Conservation (phyloP, 2,329 filamentous ascomycete species). For the Ascochyta rabiei region DNA sequence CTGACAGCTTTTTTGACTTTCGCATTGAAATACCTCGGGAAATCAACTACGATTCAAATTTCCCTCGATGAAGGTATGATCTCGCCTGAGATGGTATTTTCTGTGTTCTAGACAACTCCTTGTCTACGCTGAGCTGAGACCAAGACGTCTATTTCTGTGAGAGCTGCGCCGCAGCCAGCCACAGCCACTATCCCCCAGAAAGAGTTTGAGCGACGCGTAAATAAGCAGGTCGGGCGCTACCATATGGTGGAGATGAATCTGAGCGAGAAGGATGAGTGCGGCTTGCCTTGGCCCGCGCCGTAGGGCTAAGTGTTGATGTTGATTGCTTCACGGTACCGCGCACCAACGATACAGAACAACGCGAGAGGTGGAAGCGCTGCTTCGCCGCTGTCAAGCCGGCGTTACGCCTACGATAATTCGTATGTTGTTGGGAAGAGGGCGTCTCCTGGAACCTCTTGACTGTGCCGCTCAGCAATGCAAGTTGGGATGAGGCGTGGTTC, state of each 20-base stretch:
- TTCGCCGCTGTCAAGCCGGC: background rate
- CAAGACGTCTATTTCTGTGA: constrained; percentile 5
- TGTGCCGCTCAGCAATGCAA: constrained; percentile 5
- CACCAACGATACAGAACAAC: background rate
- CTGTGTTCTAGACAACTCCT: background rate
- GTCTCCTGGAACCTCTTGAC: background rate
- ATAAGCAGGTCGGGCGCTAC: background rate
- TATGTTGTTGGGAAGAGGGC: background rate
- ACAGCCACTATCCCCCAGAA: background rate
- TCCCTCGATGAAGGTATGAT: background rate
- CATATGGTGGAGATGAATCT: background rate
- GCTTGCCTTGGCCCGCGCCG: background rate
- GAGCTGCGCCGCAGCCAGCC: constrained; percentile 9
- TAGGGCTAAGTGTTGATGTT: background rate
- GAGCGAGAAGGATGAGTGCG: background rate
- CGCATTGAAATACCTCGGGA: too few species aligned
- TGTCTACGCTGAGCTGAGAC: constrained; percentile 3
- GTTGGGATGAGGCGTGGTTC: constrained; percentile 13
- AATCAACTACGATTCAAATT: background rate
- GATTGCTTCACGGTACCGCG: background rate
- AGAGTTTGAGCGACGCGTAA: background rate
- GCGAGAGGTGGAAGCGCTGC: constrained; percentile 1
- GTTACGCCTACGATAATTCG: background rate
- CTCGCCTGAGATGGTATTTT: background rate
- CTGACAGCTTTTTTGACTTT: background rate